Conservation (phyloP, 176 grass and related monocot genomes). For the Ampelocalamus luodianensis region DNA sequence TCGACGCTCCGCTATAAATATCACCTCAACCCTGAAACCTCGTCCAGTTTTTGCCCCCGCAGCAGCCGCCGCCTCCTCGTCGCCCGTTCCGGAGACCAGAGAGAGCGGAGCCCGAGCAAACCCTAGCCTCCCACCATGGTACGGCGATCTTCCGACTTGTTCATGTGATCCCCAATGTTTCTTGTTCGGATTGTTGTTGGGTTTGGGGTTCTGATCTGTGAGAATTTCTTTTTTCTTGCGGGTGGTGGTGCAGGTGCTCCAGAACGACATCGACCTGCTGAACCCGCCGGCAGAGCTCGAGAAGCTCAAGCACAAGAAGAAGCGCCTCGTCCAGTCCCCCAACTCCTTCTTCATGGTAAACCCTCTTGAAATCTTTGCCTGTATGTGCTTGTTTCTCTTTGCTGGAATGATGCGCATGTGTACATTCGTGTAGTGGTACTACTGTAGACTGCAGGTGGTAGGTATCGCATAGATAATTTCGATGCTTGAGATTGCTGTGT, state of each 20-base stretch:
- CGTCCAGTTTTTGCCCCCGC: neutral
- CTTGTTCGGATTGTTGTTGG: neutral
- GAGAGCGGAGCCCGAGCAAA: conserved; percentile 31
- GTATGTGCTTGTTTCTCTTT: neutral
- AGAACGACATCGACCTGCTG: conserved; percentile 86
- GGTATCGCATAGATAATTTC: no score
- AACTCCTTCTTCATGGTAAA: conserved; percentile 91
- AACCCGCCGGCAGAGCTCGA: conserved; percentile 81
- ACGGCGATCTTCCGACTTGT: neutral
- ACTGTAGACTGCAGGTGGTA: no score
- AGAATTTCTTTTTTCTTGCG: neutral
- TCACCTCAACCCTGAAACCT: conserved; percentile 8
- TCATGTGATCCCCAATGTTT: neutral
- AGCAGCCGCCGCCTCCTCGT: conserved; percentile 23
- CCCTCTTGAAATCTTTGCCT: neutral
- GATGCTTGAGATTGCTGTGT: neutral
- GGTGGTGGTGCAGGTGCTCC: conserved; percentile 54
- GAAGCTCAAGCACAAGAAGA: conserved; percentile 93
- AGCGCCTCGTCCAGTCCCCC: conserved; percentile 84
- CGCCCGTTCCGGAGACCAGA: conserved; percentile 30
- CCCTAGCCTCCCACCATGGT: conserved; percentile 37
- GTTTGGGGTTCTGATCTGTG: neutral
- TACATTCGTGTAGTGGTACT: neutral
- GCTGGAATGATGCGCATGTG: neutral
- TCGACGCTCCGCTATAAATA: neutral